A percentile compares a stretch with the other conserved stretches of the same genome.
Conservation (phyloP, 2,329 filamentous ascomycete species). For the Chrysoporthe cubensis region DNA sequence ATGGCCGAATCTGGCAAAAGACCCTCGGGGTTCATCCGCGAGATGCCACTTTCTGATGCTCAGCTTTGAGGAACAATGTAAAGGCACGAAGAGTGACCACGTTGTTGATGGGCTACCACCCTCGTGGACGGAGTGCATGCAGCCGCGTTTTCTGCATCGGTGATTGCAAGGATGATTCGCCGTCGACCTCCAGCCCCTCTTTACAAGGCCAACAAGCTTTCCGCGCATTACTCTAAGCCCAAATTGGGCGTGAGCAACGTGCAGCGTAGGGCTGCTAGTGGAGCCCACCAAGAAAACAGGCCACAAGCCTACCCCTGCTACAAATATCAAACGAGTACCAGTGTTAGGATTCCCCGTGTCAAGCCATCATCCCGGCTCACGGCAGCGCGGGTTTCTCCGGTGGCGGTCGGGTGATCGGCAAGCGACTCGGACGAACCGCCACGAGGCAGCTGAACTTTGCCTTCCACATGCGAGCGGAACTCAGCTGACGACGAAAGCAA, state of each 20-base stretch:
- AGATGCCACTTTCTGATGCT: not conserved
- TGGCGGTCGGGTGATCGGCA: not conserved
- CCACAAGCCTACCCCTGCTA: not conserved
- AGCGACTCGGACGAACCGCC: not conserved
- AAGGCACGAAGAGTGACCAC: not conserved
- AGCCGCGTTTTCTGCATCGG: not conserved
- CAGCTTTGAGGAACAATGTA: not conserved
- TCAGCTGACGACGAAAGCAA: not conserved
- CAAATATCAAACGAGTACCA: not conserved
- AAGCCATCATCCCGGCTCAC: not conserved
- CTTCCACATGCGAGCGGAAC: not conserved
- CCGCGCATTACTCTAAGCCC: not conserved
- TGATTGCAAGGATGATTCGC: not conserved
- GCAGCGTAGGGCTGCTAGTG: not conserved
- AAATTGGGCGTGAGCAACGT: not conserved
- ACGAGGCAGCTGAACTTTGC: not conserved
- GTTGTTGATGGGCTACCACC: not conserved
- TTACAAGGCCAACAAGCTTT: slow-evolving; percentile 3
- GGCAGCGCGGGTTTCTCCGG: not conserved
- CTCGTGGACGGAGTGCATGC: not conserved
- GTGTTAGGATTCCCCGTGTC: not conserved
- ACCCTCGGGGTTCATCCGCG: not conserved
- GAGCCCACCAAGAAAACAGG: not conserved
- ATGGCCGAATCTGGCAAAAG: not conserved
- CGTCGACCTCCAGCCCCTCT: not conserved